Base-by-base conservation (phyloP, 768 basidiomycete species). In the Hygrophoropsis aurantiaca region DNA sequence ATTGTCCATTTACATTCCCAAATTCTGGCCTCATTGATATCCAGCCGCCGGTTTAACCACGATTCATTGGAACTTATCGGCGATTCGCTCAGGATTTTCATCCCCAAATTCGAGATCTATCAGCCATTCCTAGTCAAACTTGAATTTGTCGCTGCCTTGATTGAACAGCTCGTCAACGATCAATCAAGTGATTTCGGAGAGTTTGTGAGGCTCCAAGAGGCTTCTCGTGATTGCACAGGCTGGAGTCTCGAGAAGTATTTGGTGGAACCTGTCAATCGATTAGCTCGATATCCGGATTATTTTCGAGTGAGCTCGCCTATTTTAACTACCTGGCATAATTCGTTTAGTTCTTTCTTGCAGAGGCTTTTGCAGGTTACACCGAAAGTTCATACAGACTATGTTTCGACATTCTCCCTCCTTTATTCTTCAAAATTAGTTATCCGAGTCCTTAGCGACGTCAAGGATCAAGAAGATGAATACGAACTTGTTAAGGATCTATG, bases 381-480 rank as follows among this genome's bases (percentile, higher is more conserved):
- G 0, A 78, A 79, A 45, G 65, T 64, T 2, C 89, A 93, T 60
- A 72, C 77, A 9, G 88, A 90, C 55, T 84, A 89, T 58, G 60
- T 90, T 27, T 69, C 84, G 2, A 83, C 85, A 0, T 71, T 87
- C 42, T 83, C 79, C 13, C 74, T 82, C 50, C 68, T 84, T 19
- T 79, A 84, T 50, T 78, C 84, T 3, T 85, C 82, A 15, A 82
- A 88, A 49, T 68, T 84, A 52, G 77, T 85, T 35, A 82, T 94
- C 49, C 79, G 81, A 21, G 84, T 86, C 2, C 79, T 97, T 68
- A 82, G 84, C 33, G 91, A 92, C 57, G 90, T 94, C 52, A 93
- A 94, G 59, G 66, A 77, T 10, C 79, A 90, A 16, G 92, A 94
- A 63, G 90, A 93, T 42, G 90, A 92, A 51, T 90, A 94, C 59